Evolutionary conservation across 129 eudicot species (phyloP), one percentile per base, ranked within the genome.

Genomic region (Flaveria sonorensis): DNA sequence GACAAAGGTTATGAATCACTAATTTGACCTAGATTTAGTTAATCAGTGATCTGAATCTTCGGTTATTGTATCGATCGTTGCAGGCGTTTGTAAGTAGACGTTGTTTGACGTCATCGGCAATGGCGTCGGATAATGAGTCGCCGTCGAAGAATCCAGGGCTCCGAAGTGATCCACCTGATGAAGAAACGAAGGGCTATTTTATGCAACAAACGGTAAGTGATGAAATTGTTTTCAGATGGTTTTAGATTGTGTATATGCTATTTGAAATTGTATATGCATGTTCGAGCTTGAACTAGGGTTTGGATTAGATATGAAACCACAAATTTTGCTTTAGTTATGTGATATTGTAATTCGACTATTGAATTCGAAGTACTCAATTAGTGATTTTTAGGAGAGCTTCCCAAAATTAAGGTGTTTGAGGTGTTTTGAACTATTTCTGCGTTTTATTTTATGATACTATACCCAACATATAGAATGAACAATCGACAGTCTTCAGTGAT

Each of bases 201-300:
- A 81, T 95, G 89, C 99, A 95, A 75, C 99, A 95, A 83, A 89
- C 99, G 77, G 99, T 95, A 84, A n/a, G 45, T 32, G 12, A 50
- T 80, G 3, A 45, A 62, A 39, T 9, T 42, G 26, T 51, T 39
- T 72, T 50, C 23, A 7, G 7, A 15, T 79, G 14, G 2, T 42
- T 59, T 14, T 69, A 2, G 46, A 2, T 20, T 9, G 73, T 66
- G 81, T 21, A 2, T 65, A 20, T 66, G n/a, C 36, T 74, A 19
- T 45, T 4, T 26, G 61, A n/a, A 70, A 46, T 12, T 45, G 6
- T 10, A 59, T 16, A 61, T 68, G 46, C 51, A 68, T 76, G 10
- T 66, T 67, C 15, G 66, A 65, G 36, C 12, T 32, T 76, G 66
- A 66, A 51, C 63, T 51, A 73, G 69, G 43, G 55, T 9, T 20